phyloP scores from a whole-genome alignment of 1,284 basidiomycete species.

The Pascua sp. region DNA sequence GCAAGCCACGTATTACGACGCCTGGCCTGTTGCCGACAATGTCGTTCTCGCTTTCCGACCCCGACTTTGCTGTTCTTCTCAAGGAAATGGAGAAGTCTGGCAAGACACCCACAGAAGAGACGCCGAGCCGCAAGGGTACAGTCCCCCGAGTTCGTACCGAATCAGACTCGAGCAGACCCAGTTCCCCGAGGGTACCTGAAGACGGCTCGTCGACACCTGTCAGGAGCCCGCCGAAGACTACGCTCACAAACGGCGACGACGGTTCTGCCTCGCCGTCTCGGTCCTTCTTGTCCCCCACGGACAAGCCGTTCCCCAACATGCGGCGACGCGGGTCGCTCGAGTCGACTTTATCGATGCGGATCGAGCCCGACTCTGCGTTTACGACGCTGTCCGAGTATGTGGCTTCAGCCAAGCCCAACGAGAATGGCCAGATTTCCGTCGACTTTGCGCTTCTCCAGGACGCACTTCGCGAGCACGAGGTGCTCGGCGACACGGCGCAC shows the following conservation, averaged over 20 bases:
- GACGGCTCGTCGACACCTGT: no score
- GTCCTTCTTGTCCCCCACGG: conserved; percentile 27
- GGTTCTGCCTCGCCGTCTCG: conserved; percentile 17
- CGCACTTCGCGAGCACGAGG: conserved; percentile 66
- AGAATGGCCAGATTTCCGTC: conserved; percentile 64
- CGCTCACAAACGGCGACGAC: conserved; percentile 2
- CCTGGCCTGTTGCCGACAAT: conserved; percentile 44
- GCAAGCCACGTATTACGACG: conserved; percentile 37
- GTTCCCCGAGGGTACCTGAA: no score
- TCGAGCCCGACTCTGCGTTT: conserved; percentile 33
- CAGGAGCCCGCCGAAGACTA: no score
- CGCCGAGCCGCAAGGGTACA: no score
- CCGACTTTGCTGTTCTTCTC: conserved; percentile 49
- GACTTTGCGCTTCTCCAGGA: conserved; percentile 71
- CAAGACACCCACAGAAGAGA: neutral
- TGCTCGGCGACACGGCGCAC: conserved; percentile 61
- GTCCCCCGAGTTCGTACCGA: no score
- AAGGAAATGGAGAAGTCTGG: conserved; percentile 33
- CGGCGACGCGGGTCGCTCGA: conserved; percentile 42
- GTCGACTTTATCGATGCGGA: conserved; percentile 31
- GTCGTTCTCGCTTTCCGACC: conserved; percentile 49
- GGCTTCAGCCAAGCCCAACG: conserved; percentile 61
- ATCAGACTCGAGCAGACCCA: no score
- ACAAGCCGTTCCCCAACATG: conserved; percentile 17
- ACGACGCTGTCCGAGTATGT: conserved; percentile 50